Conservation (phyloP, 73 alveolate genomes). For the Diophrys sp. region DNA sequence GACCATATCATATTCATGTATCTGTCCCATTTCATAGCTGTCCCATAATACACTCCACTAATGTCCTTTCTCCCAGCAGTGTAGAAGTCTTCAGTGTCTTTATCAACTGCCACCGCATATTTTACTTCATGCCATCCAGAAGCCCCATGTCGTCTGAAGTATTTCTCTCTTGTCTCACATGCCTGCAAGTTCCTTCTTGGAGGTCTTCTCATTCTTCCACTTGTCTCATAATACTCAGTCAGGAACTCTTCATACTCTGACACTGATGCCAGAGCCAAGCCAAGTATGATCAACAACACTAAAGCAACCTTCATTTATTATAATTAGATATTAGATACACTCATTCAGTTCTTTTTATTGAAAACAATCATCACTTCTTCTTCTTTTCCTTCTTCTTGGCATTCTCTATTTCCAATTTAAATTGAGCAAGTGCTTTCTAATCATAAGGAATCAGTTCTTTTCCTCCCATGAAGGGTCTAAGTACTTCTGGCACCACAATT, state of each 20-base stretch:
- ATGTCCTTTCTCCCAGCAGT: background rate
- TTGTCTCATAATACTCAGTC: background rate
- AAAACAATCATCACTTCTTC: background rate
- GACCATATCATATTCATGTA: background rate
- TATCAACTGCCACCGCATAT: background rate
- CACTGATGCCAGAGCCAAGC: too few relatives aligned
- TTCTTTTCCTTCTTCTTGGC: conserved; percentile 17
- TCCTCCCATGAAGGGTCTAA: conserved; percentile 89
- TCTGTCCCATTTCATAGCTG: background rate
- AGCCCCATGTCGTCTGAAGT: background rate
- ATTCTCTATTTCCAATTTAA: conserved; percentile 18
- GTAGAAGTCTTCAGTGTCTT: background rate
- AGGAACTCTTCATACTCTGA: background rate
- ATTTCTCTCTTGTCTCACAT: background rate
- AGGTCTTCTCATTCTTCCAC: background rate
- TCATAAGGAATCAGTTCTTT: conserved; percentile 74
- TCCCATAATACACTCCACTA: background rate
- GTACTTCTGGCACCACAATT: conserved; percentile 88
- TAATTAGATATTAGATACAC: too few relatives aligned
- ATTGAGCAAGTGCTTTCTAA: conserved; percentile 5
- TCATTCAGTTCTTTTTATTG: too few relatives aligned
- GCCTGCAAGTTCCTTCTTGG: background rate
- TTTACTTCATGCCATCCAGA: background rate
- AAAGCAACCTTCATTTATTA: background rate
- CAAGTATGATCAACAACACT: too few relatives aligned